A percentile compares a stretch with the other conserved stretches of the same genome.
Conservation (phyloP, 116 monocot species). For the Papilionanthe hybrid region DNA sequence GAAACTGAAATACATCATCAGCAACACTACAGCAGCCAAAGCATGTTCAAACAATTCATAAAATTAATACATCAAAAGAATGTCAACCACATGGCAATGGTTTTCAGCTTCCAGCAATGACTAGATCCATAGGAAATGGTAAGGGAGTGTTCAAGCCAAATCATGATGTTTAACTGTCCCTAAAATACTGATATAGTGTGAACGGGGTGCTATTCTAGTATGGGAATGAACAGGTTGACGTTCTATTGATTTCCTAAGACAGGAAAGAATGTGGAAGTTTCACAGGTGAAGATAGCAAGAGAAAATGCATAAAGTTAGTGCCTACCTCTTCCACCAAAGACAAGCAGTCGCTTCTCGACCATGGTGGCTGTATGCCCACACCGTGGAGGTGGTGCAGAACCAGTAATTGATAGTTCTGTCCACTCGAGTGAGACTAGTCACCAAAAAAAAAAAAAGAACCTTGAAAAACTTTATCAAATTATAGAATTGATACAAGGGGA, state of each 20-base stretch:
- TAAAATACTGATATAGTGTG: too few species aligned
- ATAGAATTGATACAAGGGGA: constrained; percentile 6
- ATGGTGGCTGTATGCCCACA: constrained; percentile 94
- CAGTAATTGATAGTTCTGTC: constrained; percentile 78
- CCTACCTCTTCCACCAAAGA: constrained; percentile 95
- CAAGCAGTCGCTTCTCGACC: constrained; percentile 90
- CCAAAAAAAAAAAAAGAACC: constrained; percentile 3
- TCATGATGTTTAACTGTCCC: too few species aligned
- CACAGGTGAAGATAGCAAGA: not conserved
- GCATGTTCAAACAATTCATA: not conserved
- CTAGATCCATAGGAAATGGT: too few species aligned
- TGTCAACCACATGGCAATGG: not conserved
- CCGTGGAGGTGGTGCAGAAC: constrained; percentile 76
- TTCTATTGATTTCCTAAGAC: not conserved
- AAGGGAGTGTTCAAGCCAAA: too few species aligned
- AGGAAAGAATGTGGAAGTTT: not conserved
- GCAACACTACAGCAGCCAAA: too few species aligned
- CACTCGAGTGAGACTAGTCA: constrained; percentile 86
- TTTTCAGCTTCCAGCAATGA: too few species aligned
- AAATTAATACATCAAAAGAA: not conserved
- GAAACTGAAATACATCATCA: too few species aligned
- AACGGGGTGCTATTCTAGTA: too few species aligned
- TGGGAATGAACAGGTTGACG: too few species aligned
- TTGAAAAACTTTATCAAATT: constrained; percentile 3
- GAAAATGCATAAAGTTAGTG: not conserved